Evolutionary conservation across 192 early-diverging fungal species (phyloP).

Genomic region (Powellomyces hirtus): DNA sequence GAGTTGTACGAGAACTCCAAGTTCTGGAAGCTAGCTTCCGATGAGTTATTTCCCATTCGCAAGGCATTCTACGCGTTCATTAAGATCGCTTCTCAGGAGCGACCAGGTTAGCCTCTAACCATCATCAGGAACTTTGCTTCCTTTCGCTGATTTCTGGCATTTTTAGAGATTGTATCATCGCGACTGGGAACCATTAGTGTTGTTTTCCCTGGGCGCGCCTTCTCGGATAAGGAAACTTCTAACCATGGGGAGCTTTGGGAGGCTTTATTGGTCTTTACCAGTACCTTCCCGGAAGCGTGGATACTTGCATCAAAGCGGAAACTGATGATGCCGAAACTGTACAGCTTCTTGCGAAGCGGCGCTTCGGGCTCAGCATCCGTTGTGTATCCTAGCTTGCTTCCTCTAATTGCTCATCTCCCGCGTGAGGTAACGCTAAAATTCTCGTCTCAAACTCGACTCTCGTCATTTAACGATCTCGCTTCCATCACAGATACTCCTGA

Average conservation of each 20-base stretch:
- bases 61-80: conserved; percentile 61
- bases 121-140: not conserved
- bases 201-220: conserved; percentile 61
- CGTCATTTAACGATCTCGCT: not conserved
- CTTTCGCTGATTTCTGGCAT: conserved; percentile 36
- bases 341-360: conserved; percentile 65
- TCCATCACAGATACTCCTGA: conserved; percentile 23
- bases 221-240: conserved; percentile 70
- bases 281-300: conserved; percentile 40
- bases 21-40: conserved; percentile 53
- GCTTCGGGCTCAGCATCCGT: conserved; percentile 62
- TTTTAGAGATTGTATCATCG: conserved; percentile 16
- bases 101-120: not conserved
- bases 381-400: conserved; percentile 76
- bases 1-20: conserved; percentile 44
- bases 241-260: conserved; percentile 86
- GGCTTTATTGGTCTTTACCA: conserved; percentile 74
- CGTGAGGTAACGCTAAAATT: conserved; percentile 40
- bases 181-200: conserved; percentile 41
- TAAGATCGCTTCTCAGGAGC: conserved; percentile 40
- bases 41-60: conserved; percentile 53
- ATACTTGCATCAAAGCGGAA: conserved; percentile 53
- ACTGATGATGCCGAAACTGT: conserved; percentile 59
- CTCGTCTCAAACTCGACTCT: not conserved
- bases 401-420: conserved; percentile 67